Evolutionary conservation across 805 yeast species (phyloP).

Genomic region (Sugiyamaella americana): DNA sequence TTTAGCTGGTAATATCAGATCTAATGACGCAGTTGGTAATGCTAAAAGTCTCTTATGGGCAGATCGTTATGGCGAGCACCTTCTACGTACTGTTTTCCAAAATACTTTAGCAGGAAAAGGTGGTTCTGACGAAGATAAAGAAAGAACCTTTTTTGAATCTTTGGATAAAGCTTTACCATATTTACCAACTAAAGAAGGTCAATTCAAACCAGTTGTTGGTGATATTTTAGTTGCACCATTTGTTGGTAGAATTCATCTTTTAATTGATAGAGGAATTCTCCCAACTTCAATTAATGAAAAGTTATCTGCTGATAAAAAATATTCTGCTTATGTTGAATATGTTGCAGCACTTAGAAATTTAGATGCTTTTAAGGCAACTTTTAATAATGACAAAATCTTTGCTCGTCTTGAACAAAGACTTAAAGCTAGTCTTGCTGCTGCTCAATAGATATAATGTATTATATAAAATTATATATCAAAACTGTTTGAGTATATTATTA

Average conservation of each 20-base stretch:
- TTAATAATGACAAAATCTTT: constrained; percentile 7
- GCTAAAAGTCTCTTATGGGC: constrained; percentile 22
- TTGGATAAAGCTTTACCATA: constrained; percentile 18
- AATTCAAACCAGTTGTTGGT: constrained; percentile 19
- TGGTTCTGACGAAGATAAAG: neutral
- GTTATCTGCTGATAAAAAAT: constrained; percentile 15
- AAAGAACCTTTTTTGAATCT: constrained; percentile 13
- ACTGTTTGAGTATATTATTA: no score
- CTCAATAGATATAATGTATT: no score
- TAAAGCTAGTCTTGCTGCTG: neutral
- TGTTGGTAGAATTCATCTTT: constrained; percentile 16
- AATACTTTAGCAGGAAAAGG: neutral
- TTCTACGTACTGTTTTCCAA: constrained; percentile 5
- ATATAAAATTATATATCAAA: no score
- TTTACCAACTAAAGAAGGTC: constrained; percentile 13
- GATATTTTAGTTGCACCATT: constrained; percentile 23
- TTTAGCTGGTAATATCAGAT: constrained; percentile 21
- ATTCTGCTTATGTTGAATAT: constrained; percentile 19
- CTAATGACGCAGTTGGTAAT: constrained; percentile 16
- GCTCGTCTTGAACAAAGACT: neutral
- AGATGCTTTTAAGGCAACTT: constrained; percentile 20
- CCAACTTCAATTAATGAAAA: constrained; percentile 10
- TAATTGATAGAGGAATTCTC: constrained; percentile 8
- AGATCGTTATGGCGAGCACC: constrained; percentile 20
- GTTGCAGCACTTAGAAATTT: constrained; percentile 13